Evolutionary conservation across 2,329 filamentous ascomycete species (phyloP).

Genomic region (Didymella arachidicola): DNA sequence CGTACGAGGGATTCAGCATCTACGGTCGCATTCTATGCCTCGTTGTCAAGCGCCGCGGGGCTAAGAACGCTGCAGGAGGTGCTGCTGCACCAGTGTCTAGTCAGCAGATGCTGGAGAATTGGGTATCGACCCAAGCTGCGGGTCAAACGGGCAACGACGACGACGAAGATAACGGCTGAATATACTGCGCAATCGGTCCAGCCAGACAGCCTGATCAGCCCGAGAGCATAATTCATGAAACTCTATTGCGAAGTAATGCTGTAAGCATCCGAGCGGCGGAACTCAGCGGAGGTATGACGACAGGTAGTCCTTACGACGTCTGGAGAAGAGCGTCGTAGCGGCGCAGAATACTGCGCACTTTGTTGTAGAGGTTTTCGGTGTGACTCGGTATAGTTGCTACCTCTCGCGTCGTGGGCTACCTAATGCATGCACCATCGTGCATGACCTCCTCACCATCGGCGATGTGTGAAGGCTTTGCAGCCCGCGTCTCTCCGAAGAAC

Average conservation of each 20-base stretch:
- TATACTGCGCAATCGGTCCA: background rate
- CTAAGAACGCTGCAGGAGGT: slow-evolving; percentile 28
- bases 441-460: slow-evolving; percentile 1
- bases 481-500: background rate
- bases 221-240: background rate
- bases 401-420: background rate
- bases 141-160: slow-evolving; percentile 42
- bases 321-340: background rate
- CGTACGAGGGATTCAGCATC: slow-evolving; percentile 95
- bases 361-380: background rate
- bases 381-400: background rate
- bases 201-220: background rate
- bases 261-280: background rate
- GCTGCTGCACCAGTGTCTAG: slow-evolving; percentile 35
- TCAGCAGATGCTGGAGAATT: slow-evolving; percentile 53
- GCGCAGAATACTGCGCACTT: background rate
- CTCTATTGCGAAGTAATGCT: background rate
- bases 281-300: background rate
- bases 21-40: slow-evolving; percentile 92
- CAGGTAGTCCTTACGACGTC: background rate
- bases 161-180: slow-evolving; percentile 47
- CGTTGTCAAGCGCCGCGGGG: slow-evolving; percentile 77
- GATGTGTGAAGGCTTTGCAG: background rate
- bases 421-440: background rate
- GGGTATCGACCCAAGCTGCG: slow-evolving; percentile 54